Evolutionary conservation across 306 rosid genomes (phyloP), one percentile per base, ranked within the genome.

Genomic region (Prinsepia uniflora): DNA sequence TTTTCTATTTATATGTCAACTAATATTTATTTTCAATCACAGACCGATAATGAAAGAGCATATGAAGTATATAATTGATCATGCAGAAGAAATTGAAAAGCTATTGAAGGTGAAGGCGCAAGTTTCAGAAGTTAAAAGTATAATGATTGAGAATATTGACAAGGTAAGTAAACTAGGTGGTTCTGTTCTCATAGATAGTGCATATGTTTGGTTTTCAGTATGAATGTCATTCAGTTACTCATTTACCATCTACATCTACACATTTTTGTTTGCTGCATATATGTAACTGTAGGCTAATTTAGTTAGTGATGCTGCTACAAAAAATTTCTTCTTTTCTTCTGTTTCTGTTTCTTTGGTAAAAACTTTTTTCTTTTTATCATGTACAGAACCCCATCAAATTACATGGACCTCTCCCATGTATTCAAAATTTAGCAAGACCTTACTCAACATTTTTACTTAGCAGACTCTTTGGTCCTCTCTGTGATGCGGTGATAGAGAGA

Each of bases 51-150:
- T 92, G 95, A 92, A 85, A 76, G 98, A 92, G 78, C 96, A 87
- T 80, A 92, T 92, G 98, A 90, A 89, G 87, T 92, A 92, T 64
- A 90, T 90, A 70, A 84, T 88, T 15, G 96, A 88, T 43, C 96
- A 92, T 41, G 96, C 96, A 2, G 92, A 92, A 76, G 98, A 92
- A 81, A 92, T 89, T 59, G 98, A 87, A 41, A 89, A 92, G 82
- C 81, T 92, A 54, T 77, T 88, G 66, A 92, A 90, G 85, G 96
- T 92, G 86, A 90, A 92, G 86, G 98, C 96, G 12, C 98, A 92
- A 82, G 96, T 92, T 77, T 80, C 95, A 47, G 95, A 92, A 85
- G 96, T 92, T 62, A 89, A 90, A 80, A 86, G 89, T 59, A 89
- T 92, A 52, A 92, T 92, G 98, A 73, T 89, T 66, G 96, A 88